Conservation (phyloP, 2,329 filamentous ascomycete genomes). For the Apiospora rasikravindrae region DNA sequence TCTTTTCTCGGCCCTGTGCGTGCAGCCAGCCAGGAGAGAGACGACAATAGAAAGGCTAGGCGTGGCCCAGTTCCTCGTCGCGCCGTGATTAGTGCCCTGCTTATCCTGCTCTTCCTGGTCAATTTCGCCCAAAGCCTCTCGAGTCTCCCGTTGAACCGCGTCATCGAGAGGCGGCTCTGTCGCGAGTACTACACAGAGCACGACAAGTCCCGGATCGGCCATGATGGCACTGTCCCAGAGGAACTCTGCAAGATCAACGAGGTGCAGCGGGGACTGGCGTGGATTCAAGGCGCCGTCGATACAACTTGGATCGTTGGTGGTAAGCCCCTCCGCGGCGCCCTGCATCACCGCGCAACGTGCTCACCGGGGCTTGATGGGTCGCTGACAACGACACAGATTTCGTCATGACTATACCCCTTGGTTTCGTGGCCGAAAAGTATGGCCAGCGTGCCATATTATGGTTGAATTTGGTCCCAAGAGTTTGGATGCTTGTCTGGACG, state of each 20-base stretch:
- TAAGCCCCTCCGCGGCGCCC: slow-evolving; percentile 30
- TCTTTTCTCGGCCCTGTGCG: background rate
- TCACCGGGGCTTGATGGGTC: background rate
- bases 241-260: slow-evolving; percentile 58
- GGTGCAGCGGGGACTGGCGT: slow-evolving; percentile 56
- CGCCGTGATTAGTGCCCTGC: slow-evolving; percentile 34
- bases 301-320: slow-evolving; percentile 55
- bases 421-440: slow-evolving; percentile 50
- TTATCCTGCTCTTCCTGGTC: slow-evolving; percentile 50
- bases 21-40: background rate
- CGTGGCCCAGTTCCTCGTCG: slow-evolving; percentile 3
- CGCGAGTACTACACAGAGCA: slow-evolving; percentile 51
- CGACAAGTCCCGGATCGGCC: slow-evolving; percentile 42
- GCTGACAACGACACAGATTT: slow-evolving; percentile 44
- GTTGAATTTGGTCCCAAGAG: slow-evolving; percentile 50
- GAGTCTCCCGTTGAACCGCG: slow-evolving; percentile 51
- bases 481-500: slow-evolving; percentile 48
- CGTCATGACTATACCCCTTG: slow-evolving; percentile 54
- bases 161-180: slow-evolving; percentile 55
- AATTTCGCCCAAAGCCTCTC: slow-evolving; percentile 55
- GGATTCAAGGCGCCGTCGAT: slow-evolving; percentile 57
- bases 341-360: background rate
- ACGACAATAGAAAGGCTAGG: background rate
- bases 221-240: slow-evolving; percentile 52
- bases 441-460: slow-evolving; percentile 47